Base-by-base conservation (phyloP, 306 rosid genomes). In the Canavalia ensiformis region DNA sequence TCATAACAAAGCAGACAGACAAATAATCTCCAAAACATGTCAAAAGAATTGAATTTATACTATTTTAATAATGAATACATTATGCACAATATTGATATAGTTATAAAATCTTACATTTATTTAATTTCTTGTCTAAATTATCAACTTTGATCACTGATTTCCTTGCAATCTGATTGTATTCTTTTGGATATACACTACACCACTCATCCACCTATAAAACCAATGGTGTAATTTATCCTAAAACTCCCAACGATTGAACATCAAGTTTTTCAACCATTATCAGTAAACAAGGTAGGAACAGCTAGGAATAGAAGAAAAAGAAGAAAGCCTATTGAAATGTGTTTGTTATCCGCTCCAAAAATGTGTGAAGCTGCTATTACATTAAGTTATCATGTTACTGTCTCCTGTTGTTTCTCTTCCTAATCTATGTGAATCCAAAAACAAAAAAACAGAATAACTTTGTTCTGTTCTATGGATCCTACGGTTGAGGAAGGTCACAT, bases 371-470 rank as follows among this genome's bases (percentile, higher is more conserved):
- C 33, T 60, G 41, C 58, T 64, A 5, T 77, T 50, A 63, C 39
- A 25, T 71, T 49, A 80, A 7, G 1, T 33, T 70, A 37, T 69
- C 74, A 69, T 41, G 51, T 60, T 44, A 25, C 28, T 71, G 62
- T 80, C 34, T 18, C 11, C 39, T 11, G 18, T 79, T 59, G 51
- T 54, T 18, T 54, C 76, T 41, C 72, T 59, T 71, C 72, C 78
- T 71, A 71, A 28, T 80, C 78, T 62, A 31, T 35, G 65, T 8
- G 65, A 60, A 71, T 71, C 71, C 71, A 33, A 47, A 75, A 64
- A 25, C 47, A 29, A 58, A 45, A 25, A 11, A 7, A 28, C 72
- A 34, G 8, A 71, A 49, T 5, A 62, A 28, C 78, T 35, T 64
- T 73, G 84, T 30, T 51, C 18, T 73, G 70, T 13, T 39, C 75